These are phyloP conservation scores for Coccomyxa sp. DNA, from an alignment of 139 green algal species.

Conservation along the genomic window DNA sequence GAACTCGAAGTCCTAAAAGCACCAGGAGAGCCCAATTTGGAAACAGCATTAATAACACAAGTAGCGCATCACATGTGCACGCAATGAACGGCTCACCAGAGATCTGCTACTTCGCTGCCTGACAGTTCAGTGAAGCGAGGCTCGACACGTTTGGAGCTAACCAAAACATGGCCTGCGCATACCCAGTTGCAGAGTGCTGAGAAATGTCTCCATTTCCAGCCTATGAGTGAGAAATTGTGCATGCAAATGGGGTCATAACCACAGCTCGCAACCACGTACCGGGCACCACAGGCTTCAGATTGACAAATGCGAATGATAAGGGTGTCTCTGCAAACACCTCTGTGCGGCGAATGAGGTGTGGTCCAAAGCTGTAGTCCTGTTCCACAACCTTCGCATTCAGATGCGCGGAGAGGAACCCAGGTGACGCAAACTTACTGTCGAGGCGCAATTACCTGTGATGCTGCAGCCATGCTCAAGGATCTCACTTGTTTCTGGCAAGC, in stretches of 20 bases:
- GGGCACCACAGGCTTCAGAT: constrained; percentile 93
- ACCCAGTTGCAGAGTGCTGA: not conserved
- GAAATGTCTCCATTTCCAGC: not conserved
- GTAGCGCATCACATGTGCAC: not conserved
- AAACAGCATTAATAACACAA: not conserved
- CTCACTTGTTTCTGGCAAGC: no score
- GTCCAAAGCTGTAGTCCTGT: constrained; percentile 65
- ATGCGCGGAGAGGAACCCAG: no score
- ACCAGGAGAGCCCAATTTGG: not conserved
- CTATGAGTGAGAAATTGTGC: not conserved
- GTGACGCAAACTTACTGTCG: no score
- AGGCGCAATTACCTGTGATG: no score
- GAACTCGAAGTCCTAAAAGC: not conserved
- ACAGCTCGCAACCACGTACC: constrained; percentile 16
- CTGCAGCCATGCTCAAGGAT: no score
- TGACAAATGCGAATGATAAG: constrained; percentile 87
- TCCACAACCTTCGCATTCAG: not conserved
- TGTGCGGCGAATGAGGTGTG: constrained; percentile 44
- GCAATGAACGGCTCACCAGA: constrained; percentile 55
- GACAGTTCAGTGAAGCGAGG: constrained; percentile 75
- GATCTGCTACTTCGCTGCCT: constrained; percentile 75
- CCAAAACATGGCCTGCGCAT: constrained; percentile 84
- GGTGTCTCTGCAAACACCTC: constrained; percentile 75
- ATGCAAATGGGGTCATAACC: not conserved
- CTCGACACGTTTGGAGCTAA: constrained; percentile 71